A percentile compares a stretch with the other conserved stretches of the same genome.
These are phyloP conservation scores for Pseudonitzschia multistriata DNA, from an alignment of 108 stramenopile genomes.

Conservation along the genomic window DNA sequence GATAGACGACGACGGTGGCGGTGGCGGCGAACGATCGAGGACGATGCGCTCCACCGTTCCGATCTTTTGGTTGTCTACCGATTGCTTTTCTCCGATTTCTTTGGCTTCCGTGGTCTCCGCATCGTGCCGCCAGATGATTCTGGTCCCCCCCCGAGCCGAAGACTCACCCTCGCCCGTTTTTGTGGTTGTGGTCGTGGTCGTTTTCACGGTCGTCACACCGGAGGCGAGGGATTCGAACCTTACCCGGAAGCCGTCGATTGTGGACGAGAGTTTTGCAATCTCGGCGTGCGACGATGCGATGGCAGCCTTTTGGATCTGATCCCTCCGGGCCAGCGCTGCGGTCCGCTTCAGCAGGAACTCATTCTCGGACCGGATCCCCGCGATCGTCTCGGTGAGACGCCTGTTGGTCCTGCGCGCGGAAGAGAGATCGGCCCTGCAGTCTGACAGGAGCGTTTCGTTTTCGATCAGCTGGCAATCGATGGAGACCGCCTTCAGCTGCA, in stretches of 20 bases:
- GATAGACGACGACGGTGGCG: not conserved
- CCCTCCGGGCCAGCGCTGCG: slow-evolving; percentile 9
- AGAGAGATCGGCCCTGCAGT: not conserved
- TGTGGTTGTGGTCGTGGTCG: not conserved
- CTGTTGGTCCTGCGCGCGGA: not conserved
- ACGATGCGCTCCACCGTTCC: not conserved
- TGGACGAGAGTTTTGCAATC: not conserved
- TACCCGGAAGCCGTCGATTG: not conserved
- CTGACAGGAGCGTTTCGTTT: not conserved
- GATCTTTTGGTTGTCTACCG: not conserved
- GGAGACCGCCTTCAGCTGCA: not conserved
- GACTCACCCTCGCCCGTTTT: not conserved
- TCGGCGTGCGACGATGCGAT: not conserved
- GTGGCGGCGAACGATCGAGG: not conserved
- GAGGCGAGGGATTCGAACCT: not conserved
- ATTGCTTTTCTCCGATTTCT: not conserved
- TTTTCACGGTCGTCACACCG: not conserved
- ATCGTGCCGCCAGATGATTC: not conserved
- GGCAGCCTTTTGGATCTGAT: slow-evolving; percentile 20
- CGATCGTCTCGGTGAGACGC: not conserved
- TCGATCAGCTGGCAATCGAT: slow-evolving; percentile 10
- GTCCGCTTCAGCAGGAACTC: not conserved
- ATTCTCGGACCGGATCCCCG: not conserved
- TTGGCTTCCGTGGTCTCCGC: not conserved
- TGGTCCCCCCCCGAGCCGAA: not conserved